Percentiles rank a stretch among this genome's conserved stretches.
phyloP scores from a whole-genome alignment of 2,329 filamentous ascomycete genomes.

The Colletotrichum tamarilloi region DNA sequence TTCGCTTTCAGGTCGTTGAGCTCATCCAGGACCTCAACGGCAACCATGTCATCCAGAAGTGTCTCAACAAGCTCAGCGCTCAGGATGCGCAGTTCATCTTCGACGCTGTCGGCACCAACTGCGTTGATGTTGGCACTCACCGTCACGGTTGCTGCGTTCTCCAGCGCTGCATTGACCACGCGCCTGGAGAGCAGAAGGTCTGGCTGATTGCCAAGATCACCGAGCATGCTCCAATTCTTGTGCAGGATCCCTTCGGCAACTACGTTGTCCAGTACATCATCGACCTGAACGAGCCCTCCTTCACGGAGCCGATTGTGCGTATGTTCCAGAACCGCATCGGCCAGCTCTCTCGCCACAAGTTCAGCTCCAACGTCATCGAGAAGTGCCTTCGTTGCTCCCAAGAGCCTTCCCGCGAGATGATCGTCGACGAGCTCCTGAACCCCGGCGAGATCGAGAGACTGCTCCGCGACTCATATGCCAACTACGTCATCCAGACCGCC shows the following conservation, averaged over 20 bases:
- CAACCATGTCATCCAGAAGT: constrained; percentile 99
- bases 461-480: constrained; percentile 92
- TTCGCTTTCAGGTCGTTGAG: constrained; percentile 87
- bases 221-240: constrained; percentile 84
- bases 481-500: constrained; percentile 98
- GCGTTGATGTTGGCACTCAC: constrained; percentile 92
- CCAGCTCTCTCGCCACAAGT: constrained; percentile 91
- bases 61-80: constrained; percentile 90
- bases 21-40: constrained; percentile 98
- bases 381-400: constrained; percentile 91
- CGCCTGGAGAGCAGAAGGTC: constrained; percentile 87
- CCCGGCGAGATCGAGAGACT: constrained; percentile 86
- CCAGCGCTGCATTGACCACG: constrained; percentile 98
- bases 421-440: constrained; percentile 84
- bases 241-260: constrained; percentile 98
- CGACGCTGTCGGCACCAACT: constrained; percentile 87
- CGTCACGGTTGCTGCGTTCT: constrained; percentile 98
- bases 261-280: constrained; percentile 99
- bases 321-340: constrained; percentile 81
- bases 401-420: constrained; percentile 77
- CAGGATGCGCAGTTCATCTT: constrained; percentile 96
- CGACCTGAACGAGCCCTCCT: constrained; percentile 86
- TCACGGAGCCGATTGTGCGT: constrained; percentile 88
- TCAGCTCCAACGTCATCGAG: constrained; percentile 99
- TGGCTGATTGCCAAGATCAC: constrained; percentile 91